Percentiles rank a stretch among this genome's conserved stretches.
Conservation (phyloP, 2,329 filamentous ascomycete genomes). For the Periglandula ipomoeae region DNA sequence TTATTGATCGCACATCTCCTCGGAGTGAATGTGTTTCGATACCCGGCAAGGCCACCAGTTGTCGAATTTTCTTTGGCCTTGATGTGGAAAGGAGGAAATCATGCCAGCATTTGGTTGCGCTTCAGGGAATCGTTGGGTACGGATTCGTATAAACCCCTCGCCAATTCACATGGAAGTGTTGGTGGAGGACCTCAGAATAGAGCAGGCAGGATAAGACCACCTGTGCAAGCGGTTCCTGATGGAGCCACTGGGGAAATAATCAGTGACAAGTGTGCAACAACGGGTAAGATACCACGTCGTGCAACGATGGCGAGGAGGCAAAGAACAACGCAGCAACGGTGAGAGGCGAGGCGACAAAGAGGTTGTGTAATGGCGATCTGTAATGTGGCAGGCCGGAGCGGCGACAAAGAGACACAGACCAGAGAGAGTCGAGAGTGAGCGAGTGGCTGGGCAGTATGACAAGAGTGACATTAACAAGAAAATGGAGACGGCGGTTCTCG, state of each 20-base stretch:
- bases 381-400: conserved; percentile 8
- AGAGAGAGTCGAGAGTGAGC: neutral
- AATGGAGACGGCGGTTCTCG: neutral
- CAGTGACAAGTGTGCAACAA: conserved; percentile 5
- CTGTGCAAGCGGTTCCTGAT: conserved; percentile 7
- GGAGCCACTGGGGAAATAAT: neutral
- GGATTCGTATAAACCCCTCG: neutral
- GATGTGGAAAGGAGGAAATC: neutral
- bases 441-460: neutral
- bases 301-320: neutral
- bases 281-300: neutral
- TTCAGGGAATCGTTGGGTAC: neutral
- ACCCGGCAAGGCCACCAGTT: conserved; percentile 2
- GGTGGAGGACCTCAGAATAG: neutral
- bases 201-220: neutral
- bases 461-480: neutral
- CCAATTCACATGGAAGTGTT: conserved; percentile 2
- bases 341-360: conserved; percentile 4
- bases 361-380: conserved; percentile 13
- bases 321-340: conserved; percentile 7
- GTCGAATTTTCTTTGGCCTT: neutral
- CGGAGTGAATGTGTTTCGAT: neutral
- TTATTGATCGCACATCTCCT: conserved; percentile 6
- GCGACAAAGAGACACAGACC: conserved; percentile 2
- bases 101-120: neutral